Conservation (phyloP, 148 eudicot genomes). For the Rhododendron mucronatum region DNA sequence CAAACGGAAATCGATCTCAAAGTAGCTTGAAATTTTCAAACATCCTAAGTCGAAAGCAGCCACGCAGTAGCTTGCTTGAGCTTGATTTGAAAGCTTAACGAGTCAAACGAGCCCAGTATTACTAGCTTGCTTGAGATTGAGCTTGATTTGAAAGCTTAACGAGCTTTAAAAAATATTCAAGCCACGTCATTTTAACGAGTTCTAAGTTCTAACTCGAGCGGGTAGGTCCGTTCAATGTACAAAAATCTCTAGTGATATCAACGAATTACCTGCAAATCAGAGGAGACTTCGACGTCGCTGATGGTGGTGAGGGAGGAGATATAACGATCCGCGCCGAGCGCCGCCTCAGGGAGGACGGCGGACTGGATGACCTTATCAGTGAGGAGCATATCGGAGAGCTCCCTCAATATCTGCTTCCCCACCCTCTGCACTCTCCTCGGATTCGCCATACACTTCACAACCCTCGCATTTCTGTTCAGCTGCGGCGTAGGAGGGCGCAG, state of each 20-base stretch:
- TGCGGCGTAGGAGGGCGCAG: background rate
- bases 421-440: constrained; percentile 90
- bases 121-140: too few relatives aligned
- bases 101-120: too few relatives aligned
- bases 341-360: constrained; percentile 86
- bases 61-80: background rate
- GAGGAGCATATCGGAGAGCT: constrained; percentile 79
- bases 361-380: constrained; percentile 72
- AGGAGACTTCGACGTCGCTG: constrained; percentile 77
- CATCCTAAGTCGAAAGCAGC: background rate
- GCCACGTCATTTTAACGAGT: background rate
- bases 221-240: background rate
- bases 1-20: background rate
- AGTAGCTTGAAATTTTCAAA: background rate
- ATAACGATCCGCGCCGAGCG: constrained; percentile 91
- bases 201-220: background rate
- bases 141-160: background rate
- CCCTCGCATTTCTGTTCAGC: constrained; percentile 1
- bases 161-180: background rate
- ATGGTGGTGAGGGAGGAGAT: constrained; percentile 84
- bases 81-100: too few relatives aligned
- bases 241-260: background rate
- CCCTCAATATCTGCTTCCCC: constrained; percentile 79
- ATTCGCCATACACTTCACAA: constrained; percentile 69
- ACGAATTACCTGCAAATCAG: constrained; percentile 72